Conservation (phyloP, 768 basidiomycete genomes). For the Galerina marginata region DNA sequence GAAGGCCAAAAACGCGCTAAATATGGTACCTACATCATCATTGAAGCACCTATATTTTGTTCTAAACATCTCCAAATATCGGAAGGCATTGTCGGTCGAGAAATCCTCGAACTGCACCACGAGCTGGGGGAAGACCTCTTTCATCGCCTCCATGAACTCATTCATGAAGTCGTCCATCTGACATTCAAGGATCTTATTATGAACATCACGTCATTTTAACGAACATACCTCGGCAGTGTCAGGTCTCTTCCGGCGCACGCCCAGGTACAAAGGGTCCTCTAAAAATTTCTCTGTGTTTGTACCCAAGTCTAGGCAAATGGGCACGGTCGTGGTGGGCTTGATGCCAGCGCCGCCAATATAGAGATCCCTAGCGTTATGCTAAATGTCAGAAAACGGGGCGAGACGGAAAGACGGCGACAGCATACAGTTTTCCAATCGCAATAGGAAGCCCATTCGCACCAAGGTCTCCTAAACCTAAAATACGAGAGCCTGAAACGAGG, state of each 20-base stretch:
- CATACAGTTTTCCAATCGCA: constrained; percentile 74
- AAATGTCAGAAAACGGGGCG: constrained; percentile 1
- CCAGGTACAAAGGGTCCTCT: constrained; percentile 78
- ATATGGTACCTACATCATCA: constrained; percentile 62
- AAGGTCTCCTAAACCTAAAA: constrained; percentile 68
- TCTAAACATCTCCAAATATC: constrained; percentile 69
- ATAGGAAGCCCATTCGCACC: constrained; percentile 61
- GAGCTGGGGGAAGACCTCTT: constrained; percentile 65
- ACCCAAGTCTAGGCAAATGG: constrained; percentile 76
- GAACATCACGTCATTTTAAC: background rate
- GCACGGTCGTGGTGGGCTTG: constrained; percentile 58
- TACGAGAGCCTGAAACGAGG: constrained; percentile 58
- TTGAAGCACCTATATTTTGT: constrained; percentile 67
- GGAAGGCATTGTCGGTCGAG: constrained; percentile 80
- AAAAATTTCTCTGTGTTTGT: constrained; percentile 73
- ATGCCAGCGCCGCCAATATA: constrained; percentile 78
- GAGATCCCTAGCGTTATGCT: constrained; percentile 47
- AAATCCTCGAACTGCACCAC: constrained; percentile 83
- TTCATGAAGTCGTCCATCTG: constrained; percentile 79
- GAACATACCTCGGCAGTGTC: constrained; percentile 43
- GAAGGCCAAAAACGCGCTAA: background rate
- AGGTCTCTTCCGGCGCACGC: constrained; percentile 63
- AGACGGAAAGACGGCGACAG: constrained; percentile 16
- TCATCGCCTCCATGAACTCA: constrained; percentile 75
- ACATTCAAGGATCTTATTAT: constrained; percentile 3